A percentile compares a stretch with the other conserved stretches of the same genome.
Conservation (phyloP, 805 yeast genomes). For the Kockiozyma suomiensis region DNA sequence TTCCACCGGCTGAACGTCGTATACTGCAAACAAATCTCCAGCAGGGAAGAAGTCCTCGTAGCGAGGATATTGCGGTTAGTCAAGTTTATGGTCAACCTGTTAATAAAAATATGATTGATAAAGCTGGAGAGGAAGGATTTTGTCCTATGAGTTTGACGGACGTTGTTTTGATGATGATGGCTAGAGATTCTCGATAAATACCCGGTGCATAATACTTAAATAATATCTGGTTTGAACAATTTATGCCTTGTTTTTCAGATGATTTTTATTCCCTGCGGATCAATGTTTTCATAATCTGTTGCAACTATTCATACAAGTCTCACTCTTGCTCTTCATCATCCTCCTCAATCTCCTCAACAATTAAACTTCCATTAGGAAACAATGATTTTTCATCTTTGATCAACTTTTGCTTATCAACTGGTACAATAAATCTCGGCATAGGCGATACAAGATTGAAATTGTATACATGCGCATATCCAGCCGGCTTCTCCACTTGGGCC, state of each 20-base stretch:
- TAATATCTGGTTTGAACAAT: not conserved
- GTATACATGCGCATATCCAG: constrained; percentile 51
- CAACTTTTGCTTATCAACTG: constrained; percentile 35
- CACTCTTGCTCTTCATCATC: constrained; percentile 16
- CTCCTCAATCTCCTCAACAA: constrained; percentile 49
- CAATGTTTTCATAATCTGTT: not conserved
- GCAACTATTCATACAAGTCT: not conserved
- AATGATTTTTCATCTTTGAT: constrained; percentile 52
- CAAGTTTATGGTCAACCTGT: not conserved
- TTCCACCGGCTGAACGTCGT: not conserved
- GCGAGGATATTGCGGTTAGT: not conserved
- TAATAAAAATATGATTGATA: not conserved
- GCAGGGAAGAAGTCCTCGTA: too few relatives aligned
- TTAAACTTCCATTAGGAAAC: constrained; percentile 66
- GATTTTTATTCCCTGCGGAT: too few relatives aligned
- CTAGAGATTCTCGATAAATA: not conserved
- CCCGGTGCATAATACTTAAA: not conserved
- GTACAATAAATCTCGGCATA: constrained; percentile 57
- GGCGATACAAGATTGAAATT: constrained; percentile 57
- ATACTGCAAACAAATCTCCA: too few relatives aligned
- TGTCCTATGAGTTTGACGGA: not conserved
- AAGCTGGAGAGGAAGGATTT: not conserved
- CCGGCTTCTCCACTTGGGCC: constrained; percentile 42
- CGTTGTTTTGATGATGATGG: not conserved
- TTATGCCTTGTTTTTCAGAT: not conserved